Evolutionary conservation across 2,329 filamentous ascomycete genomes (phyloP).

Genomic region (Scedosporium boydii): DNA sequence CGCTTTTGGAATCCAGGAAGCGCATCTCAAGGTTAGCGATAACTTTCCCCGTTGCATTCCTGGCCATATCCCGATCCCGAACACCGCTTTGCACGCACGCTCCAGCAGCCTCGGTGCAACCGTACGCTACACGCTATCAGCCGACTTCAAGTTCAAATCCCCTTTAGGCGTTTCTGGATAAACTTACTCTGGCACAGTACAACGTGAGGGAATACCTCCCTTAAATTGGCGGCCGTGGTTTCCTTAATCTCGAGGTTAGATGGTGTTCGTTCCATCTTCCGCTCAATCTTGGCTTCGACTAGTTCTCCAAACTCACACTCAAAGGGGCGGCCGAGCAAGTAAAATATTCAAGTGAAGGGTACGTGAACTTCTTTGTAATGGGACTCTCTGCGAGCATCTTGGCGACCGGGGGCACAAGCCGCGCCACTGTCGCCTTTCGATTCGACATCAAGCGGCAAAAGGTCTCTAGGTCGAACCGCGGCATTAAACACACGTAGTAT

Average conservation of each 20-base stretch:
- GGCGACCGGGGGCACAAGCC: conserved; percentile 2
- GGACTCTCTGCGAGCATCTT: not conserved
- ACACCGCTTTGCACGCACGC: conserved; percentile 1
- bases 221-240: not conserved
- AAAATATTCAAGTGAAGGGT: not conserved
- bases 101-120: not conserved
- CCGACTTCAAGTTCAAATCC: too few species aligned
- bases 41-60: not conserved
- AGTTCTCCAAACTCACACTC: not conserved
- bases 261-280: too few species aligned
- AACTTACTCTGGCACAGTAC: conserved; percentile 1
- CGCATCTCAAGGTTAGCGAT: conserved; percentile 1
- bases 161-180: not conserved
- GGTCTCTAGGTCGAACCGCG: not conserved
- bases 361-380: not conserved
- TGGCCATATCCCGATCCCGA: not conserved
- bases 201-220: not conserved
- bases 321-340: conserved; percentile 1
- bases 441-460: conserved; percentile 1
- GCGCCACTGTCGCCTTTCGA: not conserved
- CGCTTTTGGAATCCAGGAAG: not conserved
- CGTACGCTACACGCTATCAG: not conserved
- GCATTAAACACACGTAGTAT: conserved; percentile 9
- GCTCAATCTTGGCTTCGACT: too few species aligned
- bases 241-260: too few species aligned